Base-by-base conservation (phyloP, 2,329 filamentous ascomycete genomes). In the Penicillium sp. region DNA sequence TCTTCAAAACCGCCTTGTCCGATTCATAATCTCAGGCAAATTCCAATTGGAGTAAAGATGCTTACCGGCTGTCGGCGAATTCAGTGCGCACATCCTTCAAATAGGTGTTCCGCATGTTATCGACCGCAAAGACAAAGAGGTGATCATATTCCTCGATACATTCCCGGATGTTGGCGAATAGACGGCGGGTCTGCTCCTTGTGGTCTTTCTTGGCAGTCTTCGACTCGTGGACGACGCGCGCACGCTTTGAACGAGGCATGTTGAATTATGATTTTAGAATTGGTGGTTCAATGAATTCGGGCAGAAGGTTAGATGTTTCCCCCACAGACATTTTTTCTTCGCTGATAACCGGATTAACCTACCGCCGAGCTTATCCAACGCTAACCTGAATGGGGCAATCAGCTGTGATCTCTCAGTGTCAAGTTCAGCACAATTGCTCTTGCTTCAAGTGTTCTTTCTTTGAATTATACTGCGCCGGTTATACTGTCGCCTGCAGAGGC, bases 41-140 rank as follows among this genome's bases (percentile, higher is more conserved):
- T 21, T 13, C 48, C 35, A 21, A 42, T 28, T 37, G 40, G 34
- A 22, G 13, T 34, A 8, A 9, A 48, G 2, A 17, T 31, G 70
- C 77, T 60, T 74, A 93, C 87, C 87, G 82, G 76, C 86, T 86
- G 74, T 96, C 89, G 43, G 78, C 77, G 61, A 96, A 83, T 63
- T 95, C 85, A 58, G 83, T 80, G 61, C 91, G 84, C 61, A 97
- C 87, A 64, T 88, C 83, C 75, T 96, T 95, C 64, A 97, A 76
- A 72, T 95, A 90, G 61, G 84, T 94, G 76, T 98, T 98, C 69
- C 93, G 88, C 88, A 95, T 95, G 77, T 97, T 96, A 68, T 95
- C 87, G 61, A 98, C 84, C 64, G 81, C 80, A 70, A 98, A 95
- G 67, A 96, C 87, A 73, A 94, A 94, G 74, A 91, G 86, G 77